These are phyloP conservation scores for Botrytis medusae DNA, from an alignment of 2,329 filamentous ascomycete species.

Conservation along the genomic window DNA sequence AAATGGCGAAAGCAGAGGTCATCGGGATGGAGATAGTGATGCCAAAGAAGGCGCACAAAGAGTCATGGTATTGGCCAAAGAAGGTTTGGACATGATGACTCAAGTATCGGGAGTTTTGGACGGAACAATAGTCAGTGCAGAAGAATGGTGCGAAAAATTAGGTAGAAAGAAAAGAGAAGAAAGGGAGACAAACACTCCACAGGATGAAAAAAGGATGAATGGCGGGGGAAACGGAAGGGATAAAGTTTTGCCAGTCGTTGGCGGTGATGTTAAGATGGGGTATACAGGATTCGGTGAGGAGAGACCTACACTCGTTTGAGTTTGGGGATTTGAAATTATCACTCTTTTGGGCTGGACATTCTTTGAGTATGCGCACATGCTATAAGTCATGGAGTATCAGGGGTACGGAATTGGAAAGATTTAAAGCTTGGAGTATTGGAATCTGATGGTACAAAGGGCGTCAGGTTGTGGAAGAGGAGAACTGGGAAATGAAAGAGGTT, in stretches of 20 bases:
- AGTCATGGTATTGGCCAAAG: conserved; percentile 81
- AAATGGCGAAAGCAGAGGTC: conserved; percentile 40
- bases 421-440: neutral
- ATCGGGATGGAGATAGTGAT: conserved; percentile 42
- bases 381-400: neutral
- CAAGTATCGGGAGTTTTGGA: conserved; percentile 87
- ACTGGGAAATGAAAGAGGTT: neutral
- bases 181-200: conserved; percentile 25
- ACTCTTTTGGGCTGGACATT: neutral
- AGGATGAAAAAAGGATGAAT: neutral
- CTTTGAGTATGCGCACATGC: neutral
- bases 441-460: neutral
- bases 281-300: neutral
- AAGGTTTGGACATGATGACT: conserved; percentile 90
- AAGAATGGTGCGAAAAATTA: conserved; percentile 83
- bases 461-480: neutral
- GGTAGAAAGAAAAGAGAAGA: conserved; percentile 48
- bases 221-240: neutral
- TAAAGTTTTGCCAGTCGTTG: neutral
- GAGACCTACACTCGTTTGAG: neutral
- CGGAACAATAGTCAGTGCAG: conserved; percentile 84
- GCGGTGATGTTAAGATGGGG: conserved; percentile 8
- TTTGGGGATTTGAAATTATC: neutral
- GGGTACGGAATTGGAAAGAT: neutral
- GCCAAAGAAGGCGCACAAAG: conserved; percentile 64